These are phyloP conservation scores for Collybiopsis confluens DNA, from an alignment of 768 basidiomycete genomes.

Conservation along the genomic window DNA sequence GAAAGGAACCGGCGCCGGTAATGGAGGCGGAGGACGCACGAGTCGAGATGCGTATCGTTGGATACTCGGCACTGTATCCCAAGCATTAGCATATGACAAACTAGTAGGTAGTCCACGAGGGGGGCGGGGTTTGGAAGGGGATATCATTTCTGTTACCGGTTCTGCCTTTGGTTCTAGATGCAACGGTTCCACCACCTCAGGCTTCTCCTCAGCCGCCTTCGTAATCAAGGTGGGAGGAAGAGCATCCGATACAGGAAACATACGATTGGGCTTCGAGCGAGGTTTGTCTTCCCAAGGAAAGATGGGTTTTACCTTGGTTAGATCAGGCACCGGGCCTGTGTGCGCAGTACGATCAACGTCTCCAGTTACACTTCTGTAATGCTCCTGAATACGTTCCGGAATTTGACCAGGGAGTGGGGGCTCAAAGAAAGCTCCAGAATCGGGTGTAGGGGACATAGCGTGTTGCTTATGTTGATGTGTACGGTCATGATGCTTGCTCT, in stretches of 20 bases:
- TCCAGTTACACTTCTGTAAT: constrained; percentile 66
- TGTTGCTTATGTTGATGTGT: constrained; percentile 22
- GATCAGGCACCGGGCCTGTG: constrained; percentile 59
- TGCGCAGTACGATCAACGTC: constrained; percentile 32
- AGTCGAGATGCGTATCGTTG: constrained; percentile 67
- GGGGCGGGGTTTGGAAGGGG: constrained; percentile 13
- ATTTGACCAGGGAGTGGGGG: constrained; percentile 58
- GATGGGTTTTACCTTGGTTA: constrained; percentile 64
- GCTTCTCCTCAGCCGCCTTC: constrained; percentile 29
- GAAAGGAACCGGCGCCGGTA: constrained; percentile 42
- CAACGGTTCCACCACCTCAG: constrained; percentile 30
- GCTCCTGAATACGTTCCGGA: constrained; percentile 69
- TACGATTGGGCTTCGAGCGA: constrained; percentile 60
- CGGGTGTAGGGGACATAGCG: constrained; percentile 29
- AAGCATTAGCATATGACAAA: constrained; percentile 73
- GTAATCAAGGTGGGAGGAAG: constrained; percentile 45
- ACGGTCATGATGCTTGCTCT: constrained; percentile 35
- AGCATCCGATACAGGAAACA: constrained; percentile 66
- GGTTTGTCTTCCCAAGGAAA: constrained; percentile 96
- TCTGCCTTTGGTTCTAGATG: constrained; percentile 14
- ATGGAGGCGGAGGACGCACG: constrained; percentile 43
- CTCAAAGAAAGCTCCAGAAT: constrained; percentile 52
- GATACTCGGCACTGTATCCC: constrained; percentile 81
- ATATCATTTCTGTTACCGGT: constrained; percentile 19
- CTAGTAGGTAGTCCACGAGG: constrained; percentile 54